Percentiles rank a stretch among this genome's conserved stretches.
These are phyloP conservation scores for Massarina eburnea DNA, from an alignment of 2,329 filamentous ascomycete genomes.

Conservation along the genomic window DNA sequence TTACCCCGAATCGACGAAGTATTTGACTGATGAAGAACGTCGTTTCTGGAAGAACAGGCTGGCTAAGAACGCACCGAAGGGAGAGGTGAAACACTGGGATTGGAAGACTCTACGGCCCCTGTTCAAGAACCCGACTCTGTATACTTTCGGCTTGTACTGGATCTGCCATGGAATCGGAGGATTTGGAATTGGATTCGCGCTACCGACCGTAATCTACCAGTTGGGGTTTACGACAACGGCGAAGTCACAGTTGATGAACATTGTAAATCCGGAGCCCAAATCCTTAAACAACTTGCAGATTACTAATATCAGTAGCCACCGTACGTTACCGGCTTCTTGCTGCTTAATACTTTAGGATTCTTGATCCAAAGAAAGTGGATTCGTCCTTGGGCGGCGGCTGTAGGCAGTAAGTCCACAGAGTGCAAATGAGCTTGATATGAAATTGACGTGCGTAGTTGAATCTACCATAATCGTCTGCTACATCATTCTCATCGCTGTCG, in stretches of 20 bases:
- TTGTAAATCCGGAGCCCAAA: slow-evolving; percentile 16
- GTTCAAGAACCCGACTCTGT: slow-evolving; percentile 17
- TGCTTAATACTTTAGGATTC: slow-evolving; percentile 18
- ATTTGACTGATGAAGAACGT: slow-evolving; percentile 19
- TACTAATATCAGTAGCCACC: slow-evolving; percentile 13
- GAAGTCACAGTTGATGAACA: slow-evolving; percentile 23
- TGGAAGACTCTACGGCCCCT: slow-evolving; percentile 15
- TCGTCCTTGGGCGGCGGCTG: slow-evolving; percentile 17
- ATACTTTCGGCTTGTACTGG: slow-evolving; percentile 22
- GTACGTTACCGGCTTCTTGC: slow-evolving; percentile 18
- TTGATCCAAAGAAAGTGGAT: slow-evolving; percentile 23
- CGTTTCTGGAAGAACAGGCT: slow-evolving; percentile 12
- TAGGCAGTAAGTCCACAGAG: slow-evolving; percentile 13
- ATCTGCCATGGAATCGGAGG: slow-evolving; percentile 24
- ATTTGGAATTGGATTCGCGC: slow-evolving; percentile 17
- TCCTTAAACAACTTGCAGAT: background rate
- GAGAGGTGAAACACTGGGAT: slow-evolving; percentile 17
- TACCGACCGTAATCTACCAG: slow-evolving; percentile 24
- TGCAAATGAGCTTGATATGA: background rate
- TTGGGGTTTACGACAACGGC: slow-evolving; percentile 23
- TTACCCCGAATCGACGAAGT: slow-evolving; percentile 19
- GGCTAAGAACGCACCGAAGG: slow-evolving; percentile 12
- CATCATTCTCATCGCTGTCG: slow-evolving; percentile 18
- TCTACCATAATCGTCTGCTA: slow-evolving; percentile 20
- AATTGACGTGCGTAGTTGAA: slow-evolving; percentile 11